These are phyloP conservation scores for Flaveria sonorensis DNA, from an alignment of 129 eudicot species.

Conservation along the genomic window DNA sequence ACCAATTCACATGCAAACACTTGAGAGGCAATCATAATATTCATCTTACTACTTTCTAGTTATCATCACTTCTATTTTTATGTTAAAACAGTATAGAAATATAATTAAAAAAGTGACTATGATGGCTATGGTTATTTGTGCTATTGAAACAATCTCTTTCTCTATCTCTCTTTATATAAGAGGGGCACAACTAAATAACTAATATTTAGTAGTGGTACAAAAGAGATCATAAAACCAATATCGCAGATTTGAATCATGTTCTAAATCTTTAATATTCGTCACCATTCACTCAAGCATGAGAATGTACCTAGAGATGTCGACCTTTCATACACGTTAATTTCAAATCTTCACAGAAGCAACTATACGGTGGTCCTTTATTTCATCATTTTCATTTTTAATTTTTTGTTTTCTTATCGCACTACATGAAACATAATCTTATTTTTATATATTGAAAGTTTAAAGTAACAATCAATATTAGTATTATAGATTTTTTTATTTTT, in stretches of 20 bases:
- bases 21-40: constrained; percentile 41
- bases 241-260: constrained; percentile 17
- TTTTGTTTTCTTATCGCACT: background rate
- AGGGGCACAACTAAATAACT: too few species aligned
- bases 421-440: background rate
- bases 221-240: background rate
- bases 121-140: background rate
- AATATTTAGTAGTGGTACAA: too few species aligned
- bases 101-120: background rate
- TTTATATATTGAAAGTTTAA: background rate
- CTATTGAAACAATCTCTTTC: too few species aligned
- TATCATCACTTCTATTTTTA: background rate
- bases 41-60: constrained; percentile 16
- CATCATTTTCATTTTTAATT: background rate
- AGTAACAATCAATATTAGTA: background rate
- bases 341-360: constrained; percentile 23
- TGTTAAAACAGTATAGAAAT: background rate
- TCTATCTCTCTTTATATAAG: too few species aligned
- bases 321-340: constrained; percentile 22
- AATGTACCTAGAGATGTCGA: constrained; percentile 28
- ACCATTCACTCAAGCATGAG: constrained; percentile 11
- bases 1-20: constrained; percentile 37
- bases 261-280: constrained; percentile 19
- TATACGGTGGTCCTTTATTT: constrained; percentile 26
- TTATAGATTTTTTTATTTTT: background rate